Percentiles rank a stretch among this genome's conserved stretches.
Conservation (phyloP, 257 asterid genomes). For the Nicotiana undulata region DNA sequence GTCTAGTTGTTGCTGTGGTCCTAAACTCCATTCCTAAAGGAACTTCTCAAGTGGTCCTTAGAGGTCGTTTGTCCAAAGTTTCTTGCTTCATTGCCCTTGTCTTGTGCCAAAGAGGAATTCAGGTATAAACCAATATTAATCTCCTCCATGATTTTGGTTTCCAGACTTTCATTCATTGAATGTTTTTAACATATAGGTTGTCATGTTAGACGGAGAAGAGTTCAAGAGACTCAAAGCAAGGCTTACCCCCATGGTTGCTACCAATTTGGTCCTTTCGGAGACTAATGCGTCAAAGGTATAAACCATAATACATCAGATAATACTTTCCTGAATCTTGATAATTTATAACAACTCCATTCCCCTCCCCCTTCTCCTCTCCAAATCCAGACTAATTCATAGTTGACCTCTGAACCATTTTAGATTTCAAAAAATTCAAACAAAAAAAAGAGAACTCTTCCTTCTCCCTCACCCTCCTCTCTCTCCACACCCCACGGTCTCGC, state of each 20-base stretch:
- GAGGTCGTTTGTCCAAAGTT: conserved; percentile 21
- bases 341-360: neutral
- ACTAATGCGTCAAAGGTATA: conserved; percentile 38
- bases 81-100: conserved; percentile 15
- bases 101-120: conserved; percentile 21
- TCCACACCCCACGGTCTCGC: too few relatives aligned
- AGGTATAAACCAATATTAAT: conserved; percentile 5
- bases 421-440: neutral
- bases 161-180: neutral
- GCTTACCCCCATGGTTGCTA: conserved; percentile 28
- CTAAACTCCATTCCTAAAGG: conserved; percentile 32
- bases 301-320: neutral
- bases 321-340: neutral
- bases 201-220: conserved; percentile 38
- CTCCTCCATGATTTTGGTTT: neutral
- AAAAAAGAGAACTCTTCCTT: neutral
- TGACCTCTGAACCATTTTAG: neutral
- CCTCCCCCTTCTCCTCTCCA: too few relatives aligned
- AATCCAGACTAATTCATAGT: neutral
- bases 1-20: conserved; percentile 29
- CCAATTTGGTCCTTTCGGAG: conserved; percentile 39
- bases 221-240: conserved; percentile 47
- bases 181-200: conserved; percentile 30
- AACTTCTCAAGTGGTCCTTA: conserved; percentile 18
- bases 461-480: too few relatives aligned